A percentile compares a stretch with the other conserved stretches of the same genome.
phyloP scores from a whole-genome alignment of 495 filamentous ascomycete species.

The Paragyromitra xinjiangensis region DNA sequence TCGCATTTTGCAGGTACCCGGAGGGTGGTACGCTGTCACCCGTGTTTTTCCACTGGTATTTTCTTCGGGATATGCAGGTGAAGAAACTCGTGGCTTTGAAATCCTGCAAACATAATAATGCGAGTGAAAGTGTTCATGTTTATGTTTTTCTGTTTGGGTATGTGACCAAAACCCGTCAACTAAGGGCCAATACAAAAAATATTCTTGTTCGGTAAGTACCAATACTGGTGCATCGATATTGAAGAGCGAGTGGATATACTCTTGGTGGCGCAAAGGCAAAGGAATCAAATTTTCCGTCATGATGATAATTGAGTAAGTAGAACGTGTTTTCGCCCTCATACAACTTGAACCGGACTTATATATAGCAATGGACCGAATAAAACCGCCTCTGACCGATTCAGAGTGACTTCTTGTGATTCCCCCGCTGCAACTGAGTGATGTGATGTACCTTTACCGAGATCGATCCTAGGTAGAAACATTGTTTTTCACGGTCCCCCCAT shows the following conservation, averaged over 20 bases:
- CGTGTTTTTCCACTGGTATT: constrained; percentile 6
- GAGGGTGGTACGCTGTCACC: neutral
- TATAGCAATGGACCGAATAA: too few species aligned
- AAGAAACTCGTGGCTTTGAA: neutral
- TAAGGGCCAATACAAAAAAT: neutral
- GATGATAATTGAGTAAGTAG: too few species aligned
- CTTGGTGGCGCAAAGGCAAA: neutral
- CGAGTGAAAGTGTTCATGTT: neutral
- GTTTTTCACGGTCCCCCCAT: constrained; percentile 3
- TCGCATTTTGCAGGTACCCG: neutral
- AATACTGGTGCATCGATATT: neutral
- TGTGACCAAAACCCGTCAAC: constrained; percentile 4
- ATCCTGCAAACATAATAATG: neutral
- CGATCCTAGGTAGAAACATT: constrained; percentile 1
- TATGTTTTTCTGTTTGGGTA: constrained; percentile 5
- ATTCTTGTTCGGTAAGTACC: neutral
- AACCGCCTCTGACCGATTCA: too few species aligned
- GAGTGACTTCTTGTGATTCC: neutral
- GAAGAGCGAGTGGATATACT: neutral
- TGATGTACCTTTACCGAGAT: neutral
- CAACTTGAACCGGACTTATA: too few species aligned
- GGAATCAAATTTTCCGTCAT: constrained; percentile 5
- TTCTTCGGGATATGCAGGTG: neutral
- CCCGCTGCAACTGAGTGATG: neutral
- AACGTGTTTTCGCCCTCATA: too few species aligned